Percentiles rank a stretch among this genome's conserved stretches.
phyloP scores from a whole-genome alignment of 768 basidiomycete genomes.

The Tulasnella sp. region DNA sequence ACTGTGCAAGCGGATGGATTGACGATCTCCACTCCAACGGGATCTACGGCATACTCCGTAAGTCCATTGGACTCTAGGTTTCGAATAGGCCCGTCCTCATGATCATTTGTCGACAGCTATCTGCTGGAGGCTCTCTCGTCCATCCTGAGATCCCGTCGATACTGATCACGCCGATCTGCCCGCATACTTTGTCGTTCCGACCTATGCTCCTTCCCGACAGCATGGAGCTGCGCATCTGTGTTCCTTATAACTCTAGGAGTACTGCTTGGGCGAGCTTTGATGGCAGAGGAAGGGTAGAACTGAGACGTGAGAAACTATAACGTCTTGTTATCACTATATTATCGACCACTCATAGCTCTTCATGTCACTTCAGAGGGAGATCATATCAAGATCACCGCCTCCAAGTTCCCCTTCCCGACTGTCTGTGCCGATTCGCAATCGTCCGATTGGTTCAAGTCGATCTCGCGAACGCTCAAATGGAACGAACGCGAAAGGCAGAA shows the following conservation, averaged over 20 bases:
- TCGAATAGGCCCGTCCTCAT: neutral
- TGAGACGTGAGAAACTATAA: conserved; percentile 60
- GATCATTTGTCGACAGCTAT: conserved; percentile 41
- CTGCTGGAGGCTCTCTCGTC: conserved; percentile 93
- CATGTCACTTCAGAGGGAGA: conserved; percentile 68
- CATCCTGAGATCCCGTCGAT: conserved; percentile 97
- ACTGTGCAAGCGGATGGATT: conserved; percentile 98
- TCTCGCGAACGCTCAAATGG: conserved; percentile 95
- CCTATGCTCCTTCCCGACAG: conserved; percentile 98
- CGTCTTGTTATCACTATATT: neutral
- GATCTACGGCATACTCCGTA: conserved; percentile 96
- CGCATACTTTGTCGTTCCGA: conserved; percentile 95
- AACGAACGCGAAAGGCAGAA: conserved; percentile 98
- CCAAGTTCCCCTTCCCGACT: conserved; percentile 95
- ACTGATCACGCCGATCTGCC: conserved; percentile 94
- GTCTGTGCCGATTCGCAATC: conserved; percentile 97
- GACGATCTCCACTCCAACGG: conserved; percentile 90
- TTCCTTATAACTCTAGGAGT: conserved; percentile 96
- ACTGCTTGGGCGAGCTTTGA: conserved; percentile 99
- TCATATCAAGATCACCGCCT: conserved; percentile 96
- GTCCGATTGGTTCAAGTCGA: conserved; percentile 97
- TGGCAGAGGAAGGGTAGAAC: conserved; percentile 88
- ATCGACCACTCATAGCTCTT: conserved; percentile 14
- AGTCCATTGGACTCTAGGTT: conserved; percentile 23
- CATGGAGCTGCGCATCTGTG: conserved; percentile 96